phyloP scores from a whole-genome alignment of 106 monocot species.

The Allium fistulosum region DNA sequence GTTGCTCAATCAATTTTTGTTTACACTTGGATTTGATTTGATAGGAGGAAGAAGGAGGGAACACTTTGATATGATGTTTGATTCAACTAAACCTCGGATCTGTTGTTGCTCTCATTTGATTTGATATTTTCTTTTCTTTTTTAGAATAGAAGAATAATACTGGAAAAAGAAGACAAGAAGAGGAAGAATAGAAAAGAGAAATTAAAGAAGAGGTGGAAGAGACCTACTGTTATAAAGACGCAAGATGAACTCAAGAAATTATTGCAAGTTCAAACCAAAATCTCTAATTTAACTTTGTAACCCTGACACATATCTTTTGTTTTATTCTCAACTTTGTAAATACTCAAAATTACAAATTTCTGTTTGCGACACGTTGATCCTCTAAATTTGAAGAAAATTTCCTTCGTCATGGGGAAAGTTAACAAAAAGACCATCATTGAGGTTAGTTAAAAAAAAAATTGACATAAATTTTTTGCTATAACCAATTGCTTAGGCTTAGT shows the following conservation, averaged over 20 bases:
- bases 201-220: background rate
- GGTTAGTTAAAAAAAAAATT: too few species aligned
- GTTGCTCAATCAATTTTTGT: background rate
- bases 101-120: conserved; percentile 35
- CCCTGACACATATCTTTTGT: too few species aligned
- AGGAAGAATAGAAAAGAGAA: background rate
- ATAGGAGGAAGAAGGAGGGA: background rate
- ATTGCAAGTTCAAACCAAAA: too few species aligned
- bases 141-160: background rate
- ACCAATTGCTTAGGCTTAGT: too few species aligned
- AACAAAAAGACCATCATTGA: too few species aligned
- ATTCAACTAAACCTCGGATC: conserved; percentile 73
- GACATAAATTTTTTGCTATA: too few species aligned
- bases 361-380: too few species aligned
- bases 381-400: too few species aligned
- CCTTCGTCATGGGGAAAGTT: too few species aligned
- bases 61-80: conserved; percentile 40
- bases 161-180: background rate
- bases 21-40: conserved; percentile 1
- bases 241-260: background rate
- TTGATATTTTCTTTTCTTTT: background rate
- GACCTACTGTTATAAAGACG: background rate
- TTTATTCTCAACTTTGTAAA: too few species aligned
- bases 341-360: too few species aligned
- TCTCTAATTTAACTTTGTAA: too few species aligned